A percentile compares a stretch with the other conserved stretches of the same genome.
Conservation (phyloP, 1,139 yeast species). For the Hemisphaericaspora subhashii region DNA sequence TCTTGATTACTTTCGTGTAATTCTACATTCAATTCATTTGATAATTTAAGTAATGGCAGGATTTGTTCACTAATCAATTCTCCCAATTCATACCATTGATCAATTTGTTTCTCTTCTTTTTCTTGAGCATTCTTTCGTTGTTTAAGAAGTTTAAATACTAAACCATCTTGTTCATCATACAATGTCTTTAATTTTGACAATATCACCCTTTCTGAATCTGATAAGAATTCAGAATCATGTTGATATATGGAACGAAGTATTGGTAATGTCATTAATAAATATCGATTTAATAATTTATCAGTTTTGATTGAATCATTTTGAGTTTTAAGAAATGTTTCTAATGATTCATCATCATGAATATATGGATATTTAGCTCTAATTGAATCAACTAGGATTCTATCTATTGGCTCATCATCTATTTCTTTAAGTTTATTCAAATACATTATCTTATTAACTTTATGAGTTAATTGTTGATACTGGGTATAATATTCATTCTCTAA, state of each 20-base stretch:
- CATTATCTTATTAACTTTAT: slow-evolving; percentile 29
- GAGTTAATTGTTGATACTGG: slow-evolving; percentile 22
- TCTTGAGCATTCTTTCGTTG: slow-evolving; percentile 15
- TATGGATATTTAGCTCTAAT: slow-evolving; percentile 12
- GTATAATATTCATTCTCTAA: slow-evolving; percentile 25
- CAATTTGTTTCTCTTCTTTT: slow-evolving; percentile 4
- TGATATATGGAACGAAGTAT: slow-evolving; percentile 34
- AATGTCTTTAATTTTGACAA: slow-evolving; percentile 22
- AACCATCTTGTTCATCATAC: slow-evolving; percentile 14
- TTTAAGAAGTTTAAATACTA: slow-evolving; percentile 15
- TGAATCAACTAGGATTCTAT: slow-evolving; percentile 14
- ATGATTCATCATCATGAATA: slow-evolving; percentile 20
- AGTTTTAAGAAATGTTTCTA: slow-evolving; percentile 20
- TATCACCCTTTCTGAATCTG: slow-evolving; percentile 31
- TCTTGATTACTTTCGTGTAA: slow-evolving; percentile 15
- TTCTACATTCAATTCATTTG: slow-evolving; percentile 17
- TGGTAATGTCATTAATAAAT: slow-evolving; percentile 29
- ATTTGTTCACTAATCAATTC: slow-evolving; percentile 11
- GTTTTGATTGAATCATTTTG: slow-evolving; percentile 28
- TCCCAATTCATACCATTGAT: slow-evolving; percentile 1
- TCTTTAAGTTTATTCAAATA: slow-evolving; percentile 26
- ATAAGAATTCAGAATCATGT: slow-evolving; percentile 21
- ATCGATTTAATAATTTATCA: slow-evolving; percentile 23
- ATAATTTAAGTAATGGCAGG: slow-evolving; percentile 16
- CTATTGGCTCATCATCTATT: slow-evolving; percentile 15